Conservation (phyloP, 2,329 filamentous ascomycete species). For the Colletotrichum sublineola region DNA sequence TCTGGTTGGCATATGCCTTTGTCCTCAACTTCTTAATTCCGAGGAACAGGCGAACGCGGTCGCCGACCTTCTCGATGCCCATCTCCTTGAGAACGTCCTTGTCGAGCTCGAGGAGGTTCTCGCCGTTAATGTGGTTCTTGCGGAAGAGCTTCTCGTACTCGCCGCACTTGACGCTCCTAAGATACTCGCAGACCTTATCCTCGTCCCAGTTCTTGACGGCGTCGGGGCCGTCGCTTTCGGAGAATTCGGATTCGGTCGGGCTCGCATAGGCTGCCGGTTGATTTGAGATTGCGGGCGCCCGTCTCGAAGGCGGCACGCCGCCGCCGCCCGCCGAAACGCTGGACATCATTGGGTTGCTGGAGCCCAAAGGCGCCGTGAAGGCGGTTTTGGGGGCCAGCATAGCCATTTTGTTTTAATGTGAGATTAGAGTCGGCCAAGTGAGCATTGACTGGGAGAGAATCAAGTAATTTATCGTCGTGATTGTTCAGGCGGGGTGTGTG, state of each 20-base stretch:
- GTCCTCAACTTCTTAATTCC: slow-evolving; percentile 87
- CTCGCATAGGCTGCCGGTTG: slow-evolving; percentile 76
- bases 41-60: slow-evolving; percentile 90
- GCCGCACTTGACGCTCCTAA: slow-evolving; percentile 89
- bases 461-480: slow-evolving; percentile 9
- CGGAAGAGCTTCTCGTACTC: slow-evolving; percentile 93
- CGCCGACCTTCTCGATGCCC: slow-evolving; percentile 97
- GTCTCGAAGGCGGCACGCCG: slow-evolving; percentile 64
- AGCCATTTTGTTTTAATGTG: slow-evolving; percentile 66
- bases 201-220: slow-evolving; percentile 91
- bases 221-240: slow-evolving; percentile 82
- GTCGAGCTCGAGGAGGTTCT: slow-evolving; percentile 96
- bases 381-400: slow-evolving; percentile 83
- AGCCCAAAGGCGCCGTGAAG: slow-evolving; percentile 70
- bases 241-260: slow-evolving; percentile 94
- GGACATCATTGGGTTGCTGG: slow-evolving; percentile 60
- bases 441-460: slow-evolving; percentile 23
- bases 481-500: slow-evolving; percentile 29
- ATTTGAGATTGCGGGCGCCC: slow-evolving; percentile 63
- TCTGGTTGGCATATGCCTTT: slow-evolving; percentile 80
- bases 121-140: slow-evolving; percentile 96
- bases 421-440: background rate
- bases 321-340: slow-evolving; percentile 62
- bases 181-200: slow-evolving; percentile 90
- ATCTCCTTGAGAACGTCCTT: slow-evolving; percentile 97